A percentile compares a stretch with the other conserved stretches of the same genome.
Conservation (phyloP, 2,329 filamentous ascomycete genomes). For the Pezicula neosporulosa region DNA sequence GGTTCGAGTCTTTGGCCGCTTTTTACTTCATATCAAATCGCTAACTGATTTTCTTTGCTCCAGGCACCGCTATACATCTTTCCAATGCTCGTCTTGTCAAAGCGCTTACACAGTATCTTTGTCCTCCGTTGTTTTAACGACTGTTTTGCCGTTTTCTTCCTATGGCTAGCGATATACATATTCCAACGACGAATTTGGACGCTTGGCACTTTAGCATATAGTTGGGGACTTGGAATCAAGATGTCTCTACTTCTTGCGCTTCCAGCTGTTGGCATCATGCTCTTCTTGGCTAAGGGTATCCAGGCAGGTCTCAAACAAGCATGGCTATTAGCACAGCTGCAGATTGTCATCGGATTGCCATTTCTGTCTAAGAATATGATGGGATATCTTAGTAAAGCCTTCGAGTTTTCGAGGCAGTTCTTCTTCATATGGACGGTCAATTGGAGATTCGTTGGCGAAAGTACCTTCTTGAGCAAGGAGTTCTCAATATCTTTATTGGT, state of each 20-base stretch:
- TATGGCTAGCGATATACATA: slow-evolving; percentile 77
- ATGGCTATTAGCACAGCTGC: slow-evolving; percentile 71
- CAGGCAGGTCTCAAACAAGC: slow-evolving; percentile 63
- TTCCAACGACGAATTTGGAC: slow-evolving; percentile 76
- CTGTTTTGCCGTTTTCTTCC: slow-evolving; percentile 78
- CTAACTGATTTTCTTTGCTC: slow-evolving; percentile 5
- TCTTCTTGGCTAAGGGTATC: slow-evolving; percentile 72
- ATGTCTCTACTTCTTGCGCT: slow-evolving; percentile 86
- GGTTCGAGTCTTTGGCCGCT: slow-evolving; percentile 38
- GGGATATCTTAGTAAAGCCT: slow-evolving; percentile 78
- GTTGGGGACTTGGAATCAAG: slow-evolving; percentile 83
- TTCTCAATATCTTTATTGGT: slow-evolving; percentile 57
- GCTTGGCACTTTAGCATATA: slow-evolving; percentile 68
- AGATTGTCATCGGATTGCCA: slow-evolving; percentile 63
- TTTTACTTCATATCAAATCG: background rate
- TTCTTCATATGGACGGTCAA: slow-evolving; percentile 99
- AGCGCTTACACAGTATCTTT: slow-evolving; percentile 91
- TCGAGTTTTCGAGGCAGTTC: slow-evolving; percentile 88
- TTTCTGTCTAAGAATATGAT: slow-evolving; percentile 64
- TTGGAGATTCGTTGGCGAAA: slow-evolving; percentile 91
- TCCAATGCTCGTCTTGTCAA: slow-evolving; percentile 81
- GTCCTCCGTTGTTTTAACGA: slow-evolving; percentile 94
- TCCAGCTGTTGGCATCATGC: slow-evolving; percentile 73
- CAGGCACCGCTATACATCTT: slow-evolving; percentile 84
- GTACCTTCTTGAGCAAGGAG: slow-evolving; percentile 66